Conservation (phyloP, 1,284 basidiomycete genomes). For the Ustilago vetiveriae region DNA sequence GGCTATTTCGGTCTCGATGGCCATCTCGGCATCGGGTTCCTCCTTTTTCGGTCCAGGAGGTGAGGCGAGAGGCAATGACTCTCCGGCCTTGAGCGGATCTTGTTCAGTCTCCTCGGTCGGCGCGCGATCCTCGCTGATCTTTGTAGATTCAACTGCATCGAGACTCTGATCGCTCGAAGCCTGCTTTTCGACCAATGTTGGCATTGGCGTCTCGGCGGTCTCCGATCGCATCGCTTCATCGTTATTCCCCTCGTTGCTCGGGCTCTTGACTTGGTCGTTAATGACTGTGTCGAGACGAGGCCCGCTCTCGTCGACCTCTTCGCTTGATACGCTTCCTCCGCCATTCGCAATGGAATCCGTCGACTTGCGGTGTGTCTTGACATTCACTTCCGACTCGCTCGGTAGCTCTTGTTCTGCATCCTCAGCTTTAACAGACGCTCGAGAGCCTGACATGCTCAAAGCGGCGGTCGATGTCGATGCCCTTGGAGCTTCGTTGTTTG, state of each 20-base stretch:
- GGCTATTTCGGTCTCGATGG: slow-evolving; percentile 17
- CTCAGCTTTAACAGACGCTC: not conserved
- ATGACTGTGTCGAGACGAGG: not conserved
- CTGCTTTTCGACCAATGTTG: not conserved
- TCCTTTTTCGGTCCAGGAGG: not conserved
- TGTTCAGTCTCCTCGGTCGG: slow-evolving; percentile 9
- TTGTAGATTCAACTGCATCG: not conserved
- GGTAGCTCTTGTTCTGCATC: not conserved
- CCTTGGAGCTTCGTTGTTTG: not conserved
- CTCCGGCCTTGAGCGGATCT: slow-evolving; percentile 12
- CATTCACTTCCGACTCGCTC: not conserved
- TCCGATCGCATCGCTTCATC: not conserved
- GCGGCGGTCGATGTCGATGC: not conserved
- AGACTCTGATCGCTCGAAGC: not conserved
- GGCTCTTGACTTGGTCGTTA: not conserved
- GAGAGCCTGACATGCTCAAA: not conserved
- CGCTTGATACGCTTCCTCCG: not conserved
- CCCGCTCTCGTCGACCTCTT: not conserved
- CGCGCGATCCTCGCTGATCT: slow-evolving; percentile 6
- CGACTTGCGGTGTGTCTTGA: not conserved
- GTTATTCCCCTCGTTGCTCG: not conserved
- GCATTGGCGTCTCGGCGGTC: not conserved
- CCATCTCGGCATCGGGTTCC: slow-evolving; percentile 2
- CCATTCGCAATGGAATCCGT: not conserved
- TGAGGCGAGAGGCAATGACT: not conserved